Base-by-base conservation (phyloP, 805 yeast species). In the Starmerella bacillaris region DNA sequence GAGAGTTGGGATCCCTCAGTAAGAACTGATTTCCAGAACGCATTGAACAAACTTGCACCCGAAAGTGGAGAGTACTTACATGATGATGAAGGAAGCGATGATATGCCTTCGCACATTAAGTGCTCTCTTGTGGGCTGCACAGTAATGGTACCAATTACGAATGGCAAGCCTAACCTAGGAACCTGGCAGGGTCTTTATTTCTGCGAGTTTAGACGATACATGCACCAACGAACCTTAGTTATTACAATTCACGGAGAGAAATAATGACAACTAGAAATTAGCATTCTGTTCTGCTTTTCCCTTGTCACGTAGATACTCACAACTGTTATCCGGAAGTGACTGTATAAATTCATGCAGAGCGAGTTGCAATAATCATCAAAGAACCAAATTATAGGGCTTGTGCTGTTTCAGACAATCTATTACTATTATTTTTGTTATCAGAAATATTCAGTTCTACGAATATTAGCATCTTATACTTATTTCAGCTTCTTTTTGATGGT, bases 151-250 rank as follows among this genome's bases (percentile, higher is more conserved):
- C 92, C 92, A 2, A 77, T 78, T 33, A 51, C 63, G 17, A 67
- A 77, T 46, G 92, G 92, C 1, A 51, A 60, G 22, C 56, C 78
- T 37, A 74, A 73, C 1, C 63, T 74, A 0, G 92, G 92, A 2
- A 78, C 89, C 0, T 79, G 92, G 92, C 92, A 78, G 51, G 92
- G 89, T 0, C 65, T 79, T 28, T 78, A 77, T 63, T 59, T 75
- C 33, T 61, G 78, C 48, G 92, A 78, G 51, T 78, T 79, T 55
- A 64, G 92, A 47, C 61, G 62, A 31, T 65, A 69, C 52, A 56
- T 59, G 45, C 86, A 78, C 48, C 55, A 72, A 6, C 64, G 92
- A 48, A 65, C 65, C 36, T 58, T 78, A 18, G 72, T 78, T 9
- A 84, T 80, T 8, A 78, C 92, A 0, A 64, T 78, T 43, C 70